These are phyloP conservation scores for Dendrobium huoshanense DNA, from an alignment of 106 monocot species.

Conservation along the genomic window DNA sequence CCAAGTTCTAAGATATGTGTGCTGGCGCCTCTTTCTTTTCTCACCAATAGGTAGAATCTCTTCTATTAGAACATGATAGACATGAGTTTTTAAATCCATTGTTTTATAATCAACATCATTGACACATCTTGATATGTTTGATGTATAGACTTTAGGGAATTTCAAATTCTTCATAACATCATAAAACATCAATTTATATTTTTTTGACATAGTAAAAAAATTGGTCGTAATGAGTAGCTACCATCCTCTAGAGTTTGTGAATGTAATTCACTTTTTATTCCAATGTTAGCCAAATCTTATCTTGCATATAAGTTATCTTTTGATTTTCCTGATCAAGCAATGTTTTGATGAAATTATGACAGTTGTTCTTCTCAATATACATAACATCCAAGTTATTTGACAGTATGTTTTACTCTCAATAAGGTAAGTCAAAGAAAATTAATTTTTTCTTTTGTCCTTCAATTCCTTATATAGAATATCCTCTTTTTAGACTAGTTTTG, in stretches of 20 bases:
- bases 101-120: no score
- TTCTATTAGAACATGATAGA: no score
- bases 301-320: slow-evolving; percentile 6
- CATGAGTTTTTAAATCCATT: no score
- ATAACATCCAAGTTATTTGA: slow-evolving; percentile 11
- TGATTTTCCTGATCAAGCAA: not conserved
- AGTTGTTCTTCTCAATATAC: not conserved
- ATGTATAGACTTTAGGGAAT: no score
- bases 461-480: not conserved
- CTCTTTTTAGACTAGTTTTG: not conserved
- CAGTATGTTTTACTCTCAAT: not conserved
- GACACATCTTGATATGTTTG: no score
- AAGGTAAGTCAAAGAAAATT: no score
- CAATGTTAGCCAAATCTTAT: not conserved
- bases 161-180: not conserved
- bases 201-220: not conserved
- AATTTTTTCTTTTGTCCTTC: no score
- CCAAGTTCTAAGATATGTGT: not conserved
- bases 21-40: not conserved
- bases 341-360: slow-evolving; percentile 8
- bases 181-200: slow-evolving; percentile 2
- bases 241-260: not conserved
- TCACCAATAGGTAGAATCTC: not conserved
- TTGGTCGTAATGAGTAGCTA: not conserved
- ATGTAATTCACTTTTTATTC: not conserved